Evolutionary conservation across 805 yeast species (phyloP).

Genomic region (Yueomyces sp.): DNA sequence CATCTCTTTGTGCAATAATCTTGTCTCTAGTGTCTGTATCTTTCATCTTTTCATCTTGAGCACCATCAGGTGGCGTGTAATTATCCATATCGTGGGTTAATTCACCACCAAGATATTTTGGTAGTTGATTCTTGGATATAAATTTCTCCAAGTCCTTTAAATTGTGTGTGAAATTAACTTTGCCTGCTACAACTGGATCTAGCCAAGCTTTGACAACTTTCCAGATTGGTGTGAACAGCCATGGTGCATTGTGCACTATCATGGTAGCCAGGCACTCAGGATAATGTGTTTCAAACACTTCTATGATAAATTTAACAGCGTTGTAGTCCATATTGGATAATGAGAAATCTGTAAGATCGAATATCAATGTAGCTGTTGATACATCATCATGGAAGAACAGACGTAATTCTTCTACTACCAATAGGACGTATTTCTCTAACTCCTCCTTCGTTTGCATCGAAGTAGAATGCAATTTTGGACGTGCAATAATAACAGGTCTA

Average conservation of each 20-base stretch:
- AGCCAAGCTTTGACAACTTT: constrained; percentile 84
- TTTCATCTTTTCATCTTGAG: constrained; percentile 37
- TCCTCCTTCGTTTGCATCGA: constrained; percentile 57
- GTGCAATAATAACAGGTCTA: constrained; percentile 71
- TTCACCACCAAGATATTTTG: constrained; percentile 61
- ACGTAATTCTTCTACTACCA: constrained; percentile 73
- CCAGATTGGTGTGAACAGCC: constrained; percentile 96
- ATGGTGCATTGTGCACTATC: constrained; percentile 87
- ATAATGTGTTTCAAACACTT: constrained; percentile 88
- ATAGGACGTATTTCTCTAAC: constrained; percentile 59
- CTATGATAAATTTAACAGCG: constrained; percentile 80
- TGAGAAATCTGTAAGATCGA: constrained; percentile 78
- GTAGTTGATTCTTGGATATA: constrained; percentile 48
- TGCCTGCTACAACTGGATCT: constrained; percentile 91
- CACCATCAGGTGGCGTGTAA: constrained; percentile 47
- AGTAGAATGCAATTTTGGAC: constrained; percentile 66
- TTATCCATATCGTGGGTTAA: constrained; percentile 41
- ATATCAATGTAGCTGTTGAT: constrained; percentile 72
- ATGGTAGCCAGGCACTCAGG: constrained; percentile 85
- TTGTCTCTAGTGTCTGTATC: constrained; percentile 33
- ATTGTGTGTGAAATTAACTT: constrained; percentile 70
- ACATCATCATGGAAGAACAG: constrained; percentile 53
- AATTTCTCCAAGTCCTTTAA: constrained; percentile 51
- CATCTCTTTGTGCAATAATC: constrained; percentile 39
- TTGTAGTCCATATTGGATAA: constrained; percentile 87